These are phyloP conservation scores for Microsporum canis DNA, from an alignment of 2,329 filamentous ascomycete species.

Conservation along the genomic window DNA sequence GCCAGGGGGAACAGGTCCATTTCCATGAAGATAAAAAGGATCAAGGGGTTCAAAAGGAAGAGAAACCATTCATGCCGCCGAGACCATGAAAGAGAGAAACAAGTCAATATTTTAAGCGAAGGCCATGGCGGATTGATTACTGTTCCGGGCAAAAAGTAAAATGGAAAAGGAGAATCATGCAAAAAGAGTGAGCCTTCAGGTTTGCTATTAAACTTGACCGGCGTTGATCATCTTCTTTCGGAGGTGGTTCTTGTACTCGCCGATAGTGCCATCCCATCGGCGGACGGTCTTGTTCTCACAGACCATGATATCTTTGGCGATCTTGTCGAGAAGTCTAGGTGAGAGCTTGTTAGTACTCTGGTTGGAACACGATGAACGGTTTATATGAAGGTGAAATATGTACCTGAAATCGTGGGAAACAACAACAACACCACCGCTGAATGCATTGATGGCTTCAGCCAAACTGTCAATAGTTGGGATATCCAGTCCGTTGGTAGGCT, in stretches of 20 bases:
- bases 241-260: constrained; percentile 95
- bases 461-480: constrained; percentile 97
- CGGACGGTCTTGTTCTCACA: constrained; percentile 95
- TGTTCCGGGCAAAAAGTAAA: constrained; percentile 3
- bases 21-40: background rate
- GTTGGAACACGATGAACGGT: background rate
- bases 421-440: constrained; percentile 90
- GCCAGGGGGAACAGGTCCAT: background rate
- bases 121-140: background rate
- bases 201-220: constrained; percentile 60
- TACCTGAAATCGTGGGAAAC: constrained; percentile 99
- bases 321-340: constrained; percentile 85
- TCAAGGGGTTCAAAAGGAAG: background rate
- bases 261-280: constrained; percentile 79
- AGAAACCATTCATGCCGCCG: background rate
- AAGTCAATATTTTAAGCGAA: background rate
- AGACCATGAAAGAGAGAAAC: background rate
- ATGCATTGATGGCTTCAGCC: constrained; percentile 95
- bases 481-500: constrained; percentile 98
- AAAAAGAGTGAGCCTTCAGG: background rate
- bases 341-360: constrained; percentile 17
- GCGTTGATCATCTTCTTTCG: constrained; percentile 95
- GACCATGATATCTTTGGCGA: constrained; percentile 98
- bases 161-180: constrained; percentile 3
- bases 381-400: constrained; percentile 21